Evolutionary conservation across 2,329 filamentous ascomycete genomes (phyloP).

Genomic region (Talaromyces funiculosus): DNA sequence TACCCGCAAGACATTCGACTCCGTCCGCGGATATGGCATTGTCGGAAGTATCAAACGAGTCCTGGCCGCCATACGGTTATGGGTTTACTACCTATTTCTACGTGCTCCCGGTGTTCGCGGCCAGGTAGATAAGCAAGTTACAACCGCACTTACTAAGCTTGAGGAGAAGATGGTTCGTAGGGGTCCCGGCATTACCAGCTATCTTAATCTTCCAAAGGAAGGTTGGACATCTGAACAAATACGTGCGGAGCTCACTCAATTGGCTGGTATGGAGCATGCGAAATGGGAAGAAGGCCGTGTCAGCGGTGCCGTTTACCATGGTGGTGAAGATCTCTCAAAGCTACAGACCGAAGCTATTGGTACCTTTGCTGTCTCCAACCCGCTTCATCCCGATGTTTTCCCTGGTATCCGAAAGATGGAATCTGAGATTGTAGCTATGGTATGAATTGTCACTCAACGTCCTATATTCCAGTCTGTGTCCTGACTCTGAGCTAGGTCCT

Average conservation of each 20-base stretch:
- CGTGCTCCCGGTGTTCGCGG: slow-evolving; percentile 78
- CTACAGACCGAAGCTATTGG: slow-evolving; percentile 91
- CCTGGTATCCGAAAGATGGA: slow-evolving; percentile 99
- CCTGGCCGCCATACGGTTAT: slow-evolving; percentile 65
- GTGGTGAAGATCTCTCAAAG: slow-evolving; percentile 72
- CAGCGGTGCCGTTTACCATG: slow-evolving; percentile 93
- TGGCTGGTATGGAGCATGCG: slow-evolving; percentile 86
- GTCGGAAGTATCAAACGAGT: slow-evolving; percentile 70
- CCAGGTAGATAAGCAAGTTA: slow-evolving; percentile 78
- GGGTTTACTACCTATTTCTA: slow-evolving; percentile 79
- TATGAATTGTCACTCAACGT: slow-evolving; percentile 34
- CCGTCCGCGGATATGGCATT: slow-evolving; percentile 81
- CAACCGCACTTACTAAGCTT: slow-evolving; percentile 71
- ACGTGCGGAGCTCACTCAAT: slow-evolving; percentile 68
- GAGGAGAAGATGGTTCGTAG: slow-evolving; percentile 76
- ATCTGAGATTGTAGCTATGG: slow-evolving; percentile 95
- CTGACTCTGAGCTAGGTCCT: slow-evolving; percentile 46
- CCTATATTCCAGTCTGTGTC: background rate
- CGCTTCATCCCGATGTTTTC: slow-evolving; percentile 97
- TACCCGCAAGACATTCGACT: slow-evolving; percentile 72
- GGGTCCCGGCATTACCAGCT: slow-evolving; percentile 64
- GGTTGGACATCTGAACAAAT: slow-evolving; percentile 78
- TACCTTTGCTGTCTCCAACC: slow-evolving; percentile 91
- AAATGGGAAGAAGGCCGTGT: slow-evolving; percentile 95
- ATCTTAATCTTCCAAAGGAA: slow-evolving; percentile 72